Evolutionary conservation across 2,329 filamentous ascomycete genomes (phyloP).

Genomic region (Pezicula radicicola): DNA sequence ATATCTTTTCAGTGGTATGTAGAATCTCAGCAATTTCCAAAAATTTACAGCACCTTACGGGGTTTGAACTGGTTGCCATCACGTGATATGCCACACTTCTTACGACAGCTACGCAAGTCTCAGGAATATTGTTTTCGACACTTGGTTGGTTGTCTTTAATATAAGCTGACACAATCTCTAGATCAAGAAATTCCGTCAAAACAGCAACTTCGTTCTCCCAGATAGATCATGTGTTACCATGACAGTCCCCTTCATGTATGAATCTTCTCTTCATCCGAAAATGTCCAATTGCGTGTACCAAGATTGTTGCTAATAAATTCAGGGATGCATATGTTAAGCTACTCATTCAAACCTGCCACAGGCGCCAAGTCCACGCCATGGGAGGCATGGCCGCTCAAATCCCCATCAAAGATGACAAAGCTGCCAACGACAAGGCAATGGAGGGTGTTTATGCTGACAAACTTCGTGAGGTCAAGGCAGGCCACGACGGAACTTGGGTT

Average conservation of each 20-base stretch:
- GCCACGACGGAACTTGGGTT: conserved; percentile 96
- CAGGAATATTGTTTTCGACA: no score
- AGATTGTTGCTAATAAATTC: no score
- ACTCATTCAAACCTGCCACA: conserved; percentile 97
- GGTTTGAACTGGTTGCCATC: no score
- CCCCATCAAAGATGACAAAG: conserved; percentile 91
- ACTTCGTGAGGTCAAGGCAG: conserved; percentile 89
- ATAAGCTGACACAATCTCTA: no score
- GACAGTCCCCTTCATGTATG: conserved; percentile 95
- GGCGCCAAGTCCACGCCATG: conserved; percentile 97
- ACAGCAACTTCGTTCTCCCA: conserved; percentile 88
- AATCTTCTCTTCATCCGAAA: neutral
- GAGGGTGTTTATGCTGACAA: conserved; percentile 91
- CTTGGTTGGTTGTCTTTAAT: no score
- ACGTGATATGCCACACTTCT: no score
- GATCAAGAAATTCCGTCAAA: conserved; percentile 98
- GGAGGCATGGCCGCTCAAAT: conserved; percentile 98
- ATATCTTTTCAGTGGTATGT: conserved; percentile 83
- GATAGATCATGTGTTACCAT: conserved; percentile 91
- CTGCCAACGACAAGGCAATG: conserved; percentile 93
- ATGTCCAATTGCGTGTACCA: neutral
- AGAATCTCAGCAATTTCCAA: no score
- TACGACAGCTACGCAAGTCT: no score
- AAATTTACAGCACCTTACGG: no score
- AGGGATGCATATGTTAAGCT: conserved; percentile 84